These are phyloP conservation scores for Teunomyces lycoperdinae DNA, from an alignment of 805 yeast species.

Conservation along the genomic window DNA sequence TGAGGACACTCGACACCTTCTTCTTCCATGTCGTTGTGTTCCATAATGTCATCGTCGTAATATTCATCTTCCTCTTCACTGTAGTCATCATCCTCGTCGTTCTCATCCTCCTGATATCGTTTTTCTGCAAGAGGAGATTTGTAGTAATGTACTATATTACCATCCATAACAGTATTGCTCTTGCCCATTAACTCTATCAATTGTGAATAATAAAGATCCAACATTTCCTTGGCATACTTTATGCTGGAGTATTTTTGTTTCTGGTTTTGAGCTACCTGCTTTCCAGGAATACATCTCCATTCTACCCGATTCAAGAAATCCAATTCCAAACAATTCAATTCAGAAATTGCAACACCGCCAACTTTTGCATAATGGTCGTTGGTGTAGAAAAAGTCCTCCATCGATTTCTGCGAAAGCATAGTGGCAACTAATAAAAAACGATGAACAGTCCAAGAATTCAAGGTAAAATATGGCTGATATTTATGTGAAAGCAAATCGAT, in stretches of 20 bases:
- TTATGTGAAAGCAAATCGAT: slow-evolving; percentile 80
- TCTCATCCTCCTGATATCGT: slow-evolving; percentile 9
- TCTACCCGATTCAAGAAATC: slow-evolving; percentile 80
- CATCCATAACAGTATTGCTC: neutral
- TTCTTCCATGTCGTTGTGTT: slow-evolving; percentile 9
- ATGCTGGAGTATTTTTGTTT: slow-evolving; percentile 16
- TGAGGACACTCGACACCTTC: neutral
- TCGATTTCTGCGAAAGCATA: slow-evolving; percentile 83
- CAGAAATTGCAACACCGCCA: slow-evolving; percentile 85
- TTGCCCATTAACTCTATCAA: slow-evolving; percentile 42
- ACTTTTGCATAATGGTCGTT: slow-evolving; percentile 93
- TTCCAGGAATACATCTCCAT: slow-evolving; percentile 53
- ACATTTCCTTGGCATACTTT: slow-evolving; percentile 34
- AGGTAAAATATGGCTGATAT: slow-evolving; percentile 70
- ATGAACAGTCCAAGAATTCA: slow-evolving; percentile 91
- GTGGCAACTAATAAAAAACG: slow-evolving; percentile 88
- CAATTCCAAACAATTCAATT: slow-evolving; percentile 80
- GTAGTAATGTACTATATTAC: neutral
- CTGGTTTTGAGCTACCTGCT: slow-evolving; percentile 16
- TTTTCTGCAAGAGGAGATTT: neutral
- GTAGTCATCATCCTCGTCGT: slow-evolving; percentile 13
- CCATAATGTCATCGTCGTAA: slow-evolving; percentile 10
- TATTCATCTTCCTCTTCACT: slow-evolving; percentile 12
- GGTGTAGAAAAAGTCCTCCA: slow-evolving; percentile 92
- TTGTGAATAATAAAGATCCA: slow-evolving; percentile 38